Conservation (phyloP, 2,329 filamentous ascomycete species). For the Apiospora sp. region DNA sequence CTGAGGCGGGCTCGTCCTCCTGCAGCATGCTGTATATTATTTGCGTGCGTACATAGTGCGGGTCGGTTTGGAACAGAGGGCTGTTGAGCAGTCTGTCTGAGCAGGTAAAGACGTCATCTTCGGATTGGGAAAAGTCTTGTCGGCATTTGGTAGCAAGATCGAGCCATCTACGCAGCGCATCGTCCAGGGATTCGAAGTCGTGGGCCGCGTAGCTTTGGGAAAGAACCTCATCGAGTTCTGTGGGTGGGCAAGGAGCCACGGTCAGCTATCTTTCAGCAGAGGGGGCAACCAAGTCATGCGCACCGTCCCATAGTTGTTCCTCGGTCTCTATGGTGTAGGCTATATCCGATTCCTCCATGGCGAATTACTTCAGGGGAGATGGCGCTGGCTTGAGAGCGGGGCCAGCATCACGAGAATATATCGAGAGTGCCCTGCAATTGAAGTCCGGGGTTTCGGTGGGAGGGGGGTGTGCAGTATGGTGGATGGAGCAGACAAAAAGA, state of each 20-base stretch:
- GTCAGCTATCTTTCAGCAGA: slow-evolving; percentile 4
- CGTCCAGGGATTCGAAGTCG: slow-evolving; percentile 73
- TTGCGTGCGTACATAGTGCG: slow-evolving; percentile 89
- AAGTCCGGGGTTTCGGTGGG: slow-evolving; percentile 15
- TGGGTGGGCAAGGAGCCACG: slow-evolving; percentile 18
- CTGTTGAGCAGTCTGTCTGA: slow-evolving; percentile 81
- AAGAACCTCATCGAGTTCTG: slow-evolving; percentile 45
- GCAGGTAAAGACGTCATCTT: slow-evolving; percentile 83
- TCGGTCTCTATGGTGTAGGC: slow-evolving; percentile 77
- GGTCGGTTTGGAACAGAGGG: slow-evolving; percentile 75
- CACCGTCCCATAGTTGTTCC: slow-evolving; percentile 90
- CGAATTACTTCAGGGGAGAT: slow-evolving; percentile 33
- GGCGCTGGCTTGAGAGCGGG: slow-evolving; percentile 4
- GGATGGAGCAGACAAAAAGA: slow-evolving; percentile 9
- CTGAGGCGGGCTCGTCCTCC: slow-evolving; percentile 82
- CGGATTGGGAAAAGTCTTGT: slow-evolving; percentile 76
- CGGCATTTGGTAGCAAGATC: slow-evolving; percentile 78
- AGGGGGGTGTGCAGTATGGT: neutral
- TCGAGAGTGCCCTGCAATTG: neutral
- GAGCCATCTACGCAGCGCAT: slow-evolving; percentile 85
- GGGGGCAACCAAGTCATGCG: slow-evolving; percentile 42
- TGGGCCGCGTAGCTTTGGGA: slow-evolving; percentile 52
- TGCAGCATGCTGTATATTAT: slow-evolving; percentile 90
- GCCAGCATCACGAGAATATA: slow-evolving; percentile 13
- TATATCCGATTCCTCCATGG: slow-evolving; percentile 71